Evolutionary conservation across 805 yeast genomes (phyloP).

Genomic region (Candida cerambycidarum): DNA sequence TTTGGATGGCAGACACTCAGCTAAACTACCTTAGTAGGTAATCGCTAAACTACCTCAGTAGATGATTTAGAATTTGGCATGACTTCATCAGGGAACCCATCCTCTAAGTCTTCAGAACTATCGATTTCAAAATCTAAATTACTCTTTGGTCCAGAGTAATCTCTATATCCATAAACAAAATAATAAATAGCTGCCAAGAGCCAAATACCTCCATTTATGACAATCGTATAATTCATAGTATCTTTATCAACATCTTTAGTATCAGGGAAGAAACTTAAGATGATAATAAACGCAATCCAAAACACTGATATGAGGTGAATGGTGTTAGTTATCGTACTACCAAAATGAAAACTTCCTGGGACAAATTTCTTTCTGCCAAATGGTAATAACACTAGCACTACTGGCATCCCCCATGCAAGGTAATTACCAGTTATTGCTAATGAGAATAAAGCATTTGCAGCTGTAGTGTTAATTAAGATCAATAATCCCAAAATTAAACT

Average conservation of each 20-base stretch:
- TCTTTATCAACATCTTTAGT: slow-evolving; percentile 37
- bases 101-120: background rate
- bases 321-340: slow-evolving; percentile 44
- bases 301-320: slow-evolving; percentile 45
- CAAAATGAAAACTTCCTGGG: slow-evolving; percentile 70
- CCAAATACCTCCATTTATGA: slow-evolving; percentile 63
- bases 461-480: slow-evolving; percentile 56
- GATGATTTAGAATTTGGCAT: too few relatives aligned
- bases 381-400: slow-evolving; percentile 52
- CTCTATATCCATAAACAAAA: slow-evolving; percentile 49
- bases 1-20: too few relatives aligned
- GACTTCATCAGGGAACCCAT: background rate
- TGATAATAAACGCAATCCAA: slow-evolving; percentile 54
- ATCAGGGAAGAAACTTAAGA: slow-evolving; percentile 64
- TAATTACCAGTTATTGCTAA: slow-evolving; percentile 62
- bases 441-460: slow-evolving; percentile 69
- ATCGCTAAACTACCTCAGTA: too few relatives aligned
- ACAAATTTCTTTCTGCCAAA: slow-evolving; percentile 49
- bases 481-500: slow-evolving; percentile 56
- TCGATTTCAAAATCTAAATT: slow-evolving; percentile 19
- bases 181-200: slow-evolving; percentile 52
- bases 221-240: slow-evolving; percentile 70
- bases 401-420: slow-evolving; percentile 62
- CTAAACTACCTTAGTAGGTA: too few relatives aligned
- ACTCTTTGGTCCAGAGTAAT: slow-evolving; percentile 55